These are phyloP conservation scores for Mycena metata DNA, from an alignment of 768 basidiomycete species.

Conservation along the genomic window DNA sequence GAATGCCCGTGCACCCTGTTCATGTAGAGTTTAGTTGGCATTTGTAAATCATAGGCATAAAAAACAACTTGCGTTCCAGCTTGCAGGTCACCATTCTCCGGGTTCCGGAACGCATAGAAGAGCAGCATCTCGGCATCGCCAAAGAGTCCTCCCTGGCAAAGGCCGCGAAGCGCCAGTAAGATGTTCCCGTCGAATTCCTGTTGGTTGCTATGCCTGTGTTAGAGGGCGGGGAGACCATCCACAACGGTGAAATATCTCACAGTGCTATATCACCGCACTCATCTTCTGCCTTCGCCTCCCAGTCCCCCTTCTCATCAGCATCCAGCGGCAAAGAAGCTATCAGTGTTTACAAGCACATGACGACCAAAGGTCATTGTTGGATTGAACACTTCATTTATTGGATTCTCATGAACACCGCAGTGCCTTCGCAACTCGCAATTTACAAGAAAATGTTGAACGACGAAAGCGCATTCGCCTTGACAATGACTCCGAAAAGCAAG, in stretches of 20 bases:
- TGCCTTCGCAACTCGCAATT: slow-evolving; percentile 2
- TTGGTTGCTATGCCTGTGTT: slow-evolving; percentile 10
- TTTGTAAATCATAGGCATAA: no score
- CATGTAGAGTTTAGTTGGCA: no score
- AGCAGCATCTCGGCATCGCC: slow-evolving; percentile 26
- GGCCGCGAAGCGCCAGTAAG: slow-evolving; percentile 5
- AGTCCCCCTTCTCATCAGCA: no score
- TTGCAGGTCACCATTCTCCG: slow-evolving; percentile 6
- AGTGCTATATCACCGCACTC: no score
- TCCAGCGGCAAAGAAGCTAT: slow-evolving; percentile 13
- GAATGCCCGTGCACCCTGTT: not conserved
- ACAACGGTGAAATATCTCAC: no score
- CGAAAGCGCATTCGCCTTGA: slow-evolving; percentile 4
- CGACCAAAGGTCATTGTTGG: slow-evolving; percentile 20
- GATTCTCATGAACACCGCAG: not conserved
- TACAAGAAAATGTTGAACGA: slow-evolving; percentile 3
- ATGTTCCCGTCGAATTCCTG: slow-evolving; percentile 1
- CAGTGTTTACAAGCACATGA: slow-evolving; percentile 8
- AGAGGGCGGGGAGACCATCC: no score
- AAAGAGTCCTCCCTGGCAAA: slow-evolving; percentile 11
- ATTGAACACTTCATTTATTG: no score
- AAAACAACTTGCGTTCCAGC: slow-evolving; percentile 21
- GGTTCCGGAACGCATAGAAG: slow-evolving; percentile 17
- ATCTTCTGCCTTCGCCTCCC: no score
- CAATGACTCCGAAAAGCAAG: not conserved